Evolutionary conservation across 176 grass and related monocot species (phyloP).

Genomic region (Secale cereale): DNA sequence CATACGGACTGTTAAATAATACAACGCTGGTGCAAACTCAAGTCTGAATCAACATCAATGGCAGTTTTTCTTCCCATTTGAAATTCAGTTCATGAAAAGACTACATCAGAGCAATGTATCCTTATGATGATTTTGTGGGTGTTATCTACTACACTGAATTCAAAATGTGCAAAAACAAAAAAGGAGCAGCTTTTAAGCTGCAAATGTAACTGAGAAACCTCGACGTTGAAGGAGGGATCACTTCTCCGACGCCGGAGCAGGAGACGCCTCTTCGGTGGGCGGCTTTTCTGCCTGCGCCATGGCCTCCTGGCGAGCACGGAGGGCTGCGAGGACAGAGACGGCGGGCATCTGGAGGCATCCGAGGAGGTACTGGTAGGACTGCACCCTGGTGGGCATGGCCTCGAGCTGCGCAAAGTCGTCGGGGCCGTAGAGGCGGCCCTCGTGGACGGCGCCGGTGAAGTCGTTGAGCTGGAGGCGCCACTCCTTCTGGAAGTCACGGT

Average conservation of each 20-base stretch:
- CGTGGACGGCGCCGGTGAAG: neutral
- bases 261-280: too few species aligned
- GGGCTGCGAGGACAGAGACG: too few species aligned
- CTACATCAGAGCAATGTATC: conserved; percentile 5
- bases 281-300: too few species aligned
- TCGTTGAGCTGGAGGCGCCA: neutral
- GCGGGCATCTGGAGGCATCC: too few species aligned
- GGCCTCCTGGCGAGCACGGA: too few species aligned
- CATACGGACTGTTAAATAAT: too few species aligned
- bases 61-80: too few species aligned
- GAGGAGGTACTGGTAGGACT: too few species aligned
- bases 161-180: neutral
- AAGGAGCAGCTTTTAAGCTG: neutral
- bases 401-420: neutral
- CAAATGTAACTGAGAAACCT: neutral
- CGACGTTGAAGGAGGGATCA: neutral
- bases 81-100: conserved; percentile 3
- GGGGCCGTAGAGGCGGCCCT: neutral
- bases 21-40: too few species aligned
- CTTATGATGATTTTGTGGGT: neutral
- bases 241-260: neutral
- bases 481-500: conserved; percentile 81
- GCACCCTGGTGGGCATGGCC: too few species aligned
- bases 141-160: neutral
- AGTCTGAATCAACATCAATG: too few species aligned